A percentile compares a stretch with the other conserved stretches of the same genome.
Conservation (phyloP, 495 filamentous ascomycete genomes). For the Talaromyces wortmannii region DNA sequence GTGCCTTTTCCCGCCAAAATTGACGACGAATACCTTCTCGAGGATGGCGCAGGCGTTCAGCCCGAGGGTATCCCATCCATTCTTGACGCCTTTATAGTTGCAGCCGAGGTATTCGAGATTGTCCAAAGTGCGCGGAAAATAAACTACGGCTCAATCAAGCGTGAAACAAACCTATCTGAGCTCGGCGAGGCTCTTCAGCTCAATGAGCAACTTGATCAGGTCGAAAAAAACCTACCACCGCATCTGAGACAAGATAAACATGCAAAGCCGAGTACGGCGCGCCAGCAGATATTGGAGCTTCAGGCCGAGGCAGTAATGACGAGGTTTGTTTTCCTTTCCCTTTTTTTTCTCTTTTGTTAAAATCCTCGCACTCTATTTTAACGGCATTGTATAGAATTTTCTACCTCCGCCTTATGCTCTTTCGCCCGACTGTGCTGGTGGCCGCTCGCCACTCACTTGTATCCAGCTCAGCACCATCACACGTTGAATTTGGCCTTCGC, state of each 20-base stretch:
- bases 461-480: background rate
- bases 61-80: background rate
- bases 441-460: background rate
- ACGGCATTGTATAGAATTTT: background rate
- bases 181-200: background rate
- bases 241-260: background rate
- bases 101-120: background rate
- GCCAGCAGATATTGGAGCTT: background rate
- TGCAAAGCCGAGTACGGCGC: background rate
- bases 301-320: background rate
- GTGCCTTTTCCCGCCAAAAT: background rate
- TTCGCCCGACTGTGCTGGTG: background rate
- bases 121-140: background rate
- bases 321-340: background rate
- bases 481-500: background rate
- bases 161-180: background rate
- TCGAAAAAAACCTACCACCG: background rate
- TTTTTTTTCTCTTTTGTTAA: too few species aligned
- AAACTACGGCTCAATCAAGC: background rate
- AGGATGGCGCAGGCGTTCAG: background rate
- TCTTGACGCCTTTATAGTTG: background rate
- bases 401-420: background rate
- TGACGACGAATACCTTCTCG: background rate
- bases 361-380: background rate
- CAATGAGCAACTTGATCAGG: background rate